These are phyloP conservation scores for Larix kaempferi DNA, from an alignment of 75 land plant species.

Conservation along the genomic window DNA sequence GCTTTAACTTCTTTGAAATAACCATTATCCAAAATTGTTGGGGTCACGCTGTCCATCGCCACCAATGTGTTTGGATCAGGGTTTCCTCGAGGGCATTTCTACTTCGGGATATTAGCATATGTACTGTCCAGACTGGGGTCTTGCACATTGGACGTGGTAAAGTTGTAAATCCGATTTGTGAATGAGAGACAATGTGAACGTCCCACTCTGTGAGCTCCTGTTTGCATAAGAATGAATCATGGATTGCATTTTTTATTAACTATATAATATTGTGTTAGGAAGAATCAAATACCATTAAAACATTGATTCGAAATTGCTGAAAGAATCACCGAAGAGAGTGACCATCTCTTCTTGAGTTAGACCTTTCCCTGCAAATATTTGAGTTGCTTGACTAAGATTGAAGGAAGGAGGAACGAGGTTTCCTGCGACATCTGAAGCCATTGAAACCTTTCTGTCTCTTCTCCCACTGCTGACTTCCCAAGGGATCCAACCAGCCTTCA, in stretches of 20 bases:
- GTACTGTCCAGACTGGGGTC: slow-evolving; percentile 37
- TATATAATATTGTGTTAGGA: no score
- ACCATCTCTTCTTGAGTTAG: slow-evolving; percentile 77
- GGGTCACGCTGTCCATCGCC: slow-evolving; percentile 26
- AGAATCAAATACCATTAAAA: no score
- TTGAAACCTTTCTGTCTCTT: slow-evolving; percentile 61
- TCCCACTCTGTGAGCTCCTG: slow-evolving; percentile 60
- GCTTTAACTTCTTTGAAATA: slow-evolving; percentile 38
- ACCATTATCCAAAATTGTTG: slow-evolving; percentile 32
- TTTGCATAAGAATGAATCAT: no score
- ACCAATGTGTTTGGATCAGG: neutral
- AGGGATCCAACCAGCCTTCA: slow-evolving; percentile 25
- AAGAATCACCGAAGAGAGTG: slow-evolving; percentile 54
- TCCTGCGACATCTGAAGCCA: slow-evolving; percentile 33
- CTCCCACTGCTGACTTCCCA: slow-evolving; percentile 68
- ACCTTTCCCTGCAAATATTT: slow-evolving; percentile 58
- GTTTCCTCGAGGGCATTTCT: slow-evolving; percentile 15
- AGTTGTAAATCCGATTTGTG: slow-evolving; percentile 39
- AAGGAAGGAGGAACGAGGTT: slow-evolving; percentile 47
- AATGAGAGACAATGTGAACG: slow-evolving; percentile 39
- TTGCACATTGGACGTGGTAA: slow-evolving; percentile 6
- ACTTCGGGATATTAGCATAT: slow-evolving; percentile 15
- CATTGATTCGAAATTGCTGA: no score
- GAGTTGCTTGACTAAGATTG: slow-evolving; percentile 43
- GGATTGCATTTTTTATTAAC: no score